Percentiles rank a stretch among this genome's conserved stretches.
phyloP scores from a whole-genome alignment of 2,329 filamentous ascomycete genomes.

The Lecanicillium sp. region DNA sequence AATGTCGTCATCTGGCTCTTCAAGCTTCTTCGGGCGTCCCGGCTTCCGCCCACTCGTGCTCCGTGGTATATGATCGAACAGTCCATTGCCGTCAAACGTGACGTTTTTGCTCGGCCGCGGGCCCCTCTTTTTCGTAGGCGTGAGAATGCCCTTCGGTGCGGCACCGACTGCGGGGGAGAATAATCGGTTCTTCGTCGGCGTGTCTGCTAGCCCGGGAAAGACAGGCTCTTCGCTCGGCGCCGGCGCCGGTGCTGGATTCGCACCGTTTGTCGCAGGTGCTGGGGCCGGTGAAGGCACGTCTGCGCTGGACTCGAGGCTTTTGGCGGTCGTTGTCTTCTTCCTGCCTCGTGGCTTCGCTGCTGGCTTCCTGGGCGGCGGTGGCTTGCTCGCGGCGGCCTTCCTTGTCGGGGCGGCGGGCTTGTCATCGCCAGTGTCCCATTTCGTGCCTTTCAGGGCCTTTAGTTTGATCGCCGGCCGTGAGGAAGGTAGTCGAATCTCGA shows the following conservation, averaged over 20 bases:
- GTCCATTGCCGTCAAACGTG: constrained; percentile 41
- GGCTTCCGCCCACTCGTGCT: constrained; percentile 25
- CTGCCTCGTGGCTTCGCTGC: constrained; percentile 12
- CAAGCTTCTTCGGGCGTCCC: constrained; percentile 25
- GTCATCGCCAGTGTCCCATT: constrained; percentile 30
- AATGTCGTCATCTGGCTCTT: constrained; percentile 43
- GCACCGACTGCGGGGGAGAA: constrained; percentile 4
- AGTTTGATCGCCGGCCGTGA: constrained; percentile 31
- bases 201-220: background rate
- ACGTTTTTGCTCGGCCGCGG: constrained; percentile 46
- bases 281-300: constrained; percentile 13
- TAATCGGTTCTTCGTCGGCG: constrained; percentile 13
- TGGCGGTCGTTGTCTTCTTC: constrained; percentile 1
- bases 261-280: constrained; percentile 12
- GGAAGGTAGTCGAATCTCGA: background rate
- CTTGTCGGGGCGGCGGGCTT: constrained; percentile 16
- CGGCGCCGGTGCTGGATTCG: background rate
- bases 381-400: constrained; percentile 21
- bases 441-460: constrained; percentile 31
- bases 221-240: background rate
- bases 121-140: constrained; percentile 43
- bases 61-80: constrained; percentile 46
- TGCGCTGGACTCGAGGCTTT: constrained; percentile 2
- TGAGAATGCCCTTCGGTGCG: constrained; percentile 48
- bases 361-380: constrained; percentile 13